phyloP scores from a whole-genome alignment of 1,139 yeast species.

The Taphrina wiesneri region DNA sequence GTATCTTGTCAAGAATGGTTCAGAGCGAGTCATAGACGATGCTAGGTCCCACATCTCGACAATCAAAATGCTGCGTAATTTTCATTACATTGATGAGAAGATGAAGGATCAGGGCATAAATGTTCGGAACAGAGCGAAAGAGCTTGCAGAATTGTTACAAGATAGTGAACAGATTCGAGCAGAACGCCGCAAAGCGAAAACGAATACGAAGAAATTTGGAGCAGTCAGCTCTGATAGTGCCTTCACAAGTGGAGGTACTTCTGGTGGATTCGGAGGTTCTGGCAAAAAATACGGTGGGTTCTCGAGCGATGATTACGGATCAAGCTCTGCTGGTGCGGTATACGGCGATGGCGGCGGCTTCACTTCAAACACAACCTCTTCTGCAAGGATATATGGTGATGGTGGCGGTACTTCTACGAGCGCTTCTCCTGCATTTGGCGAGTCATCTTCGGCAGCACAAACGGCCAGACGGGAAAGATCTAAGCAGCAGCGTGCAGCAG shows the following conservation, averaged over 20 bases:
- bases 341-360: constrained; percentile 82
- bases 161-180: constrained; percentile 76
- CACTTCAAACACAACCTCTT: constrained; percentile 44
- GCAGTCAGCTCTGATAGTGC: constrained; percentile 51
- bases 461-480: constrained; percentile 26
- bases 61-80: constrained; percentile 84
- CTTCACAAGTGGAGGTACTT: constrained; percentile 48
- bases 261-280: constrained; percentile 40
- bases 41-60: constrained; percentile 80
- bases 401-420: constrained; percentile 37
- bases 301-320: constrained; percentile 46
- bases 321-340: constrained; percentile 58
- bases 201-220: constrained; percentile 75
- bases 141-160: constrained; percentile 65
- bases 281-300: constrained; percentile 49
- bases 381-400: constrained; percentile 43
- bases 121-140: constrained; percentile 87
- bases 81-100: constrained; percentile 90
- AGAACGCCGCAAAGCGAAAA: constrained; percentile 87
- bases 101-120: constrained; percentile 97
- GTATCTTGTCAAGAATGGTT: constrained; percentile 85
- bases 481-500: constrained; percentile 34
- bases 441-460: constrained; percentile 22
- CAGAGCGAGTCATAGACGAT: constrained; percentile 93
- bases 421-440: constrained; percentile 25